These are phyloP conservation scores for Monascus ruber DNA, from an alignment of 2,329 filamentous ascomycete species.

Conservation along the genomic window DNA sequence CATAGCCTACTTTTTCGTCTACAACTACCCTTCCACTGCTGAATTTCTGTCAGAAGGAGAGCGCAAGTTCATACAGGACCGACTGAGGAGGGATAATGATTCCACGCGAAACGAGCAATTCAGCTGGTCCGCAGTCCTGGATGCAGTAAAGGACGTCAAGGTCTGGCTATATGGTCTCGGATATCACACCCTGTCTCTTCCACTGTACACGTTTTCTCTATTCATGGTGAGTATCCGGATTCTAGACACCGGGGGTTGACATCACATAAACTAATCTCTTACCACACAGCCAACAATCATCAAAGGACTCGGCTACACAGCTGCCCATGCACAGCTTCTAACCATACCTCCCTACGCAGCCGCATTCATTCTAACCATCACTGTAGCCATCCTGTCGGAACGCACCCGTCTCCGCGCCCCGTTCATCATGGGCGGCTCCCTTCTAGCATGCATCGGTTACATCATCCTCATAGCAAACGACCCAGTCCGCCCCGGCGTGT, in stretches of 20 bases:
- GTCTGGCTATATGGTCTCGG: slow-evolving; percentile 61
- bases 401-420: slow-evolving; percentile 45
- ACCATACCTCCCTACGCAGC: slow-evolving; percentile 55
- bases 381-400: slow-evolving; percentile 51
- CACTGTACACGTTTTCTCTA: slow-evolving; percentile 28
- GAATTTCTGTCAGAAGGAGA: slow-evolving; percentile 38
- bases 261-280: neutral
- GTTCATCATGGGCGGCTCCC: slow-evolving; percentile 50
- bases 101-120: slow-evolving; percentile 58
- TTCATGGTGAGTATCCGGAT: slow-evolving; percentile 17
- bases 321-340: slow-evolving; percentile 39
- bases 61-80: slow-evolving; percentile 47
- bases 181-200: slow-evolving; percentile 63
- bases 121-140: slow-evolving; percentile 52
- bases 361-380: slow-evolving; percentile 48
- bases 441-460: slow-evolving; percentile 52
- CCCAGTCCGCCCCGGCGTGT: slow-evolving; percentile 39
- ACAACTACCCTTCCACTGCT: slow-evolving; percentile 33
- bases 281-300: slow-evolving; percentile 29
- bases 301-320: slow-evolving; percentile 30
- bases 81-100: slow-evolving; percentile 58
- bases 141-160: slow-evolving; percentile 56
- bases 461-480: slow-evolving; percentile 46
- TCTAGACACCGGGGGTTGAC: neutral
- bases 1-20: slow-evolving; percentile 28